Percentiles rank a stretch among this genome's conserved stretches.
phyloP scores from a whole-genome alignment of 257 asterid species.

The Nicotiana tomentosiformis region DNA sequence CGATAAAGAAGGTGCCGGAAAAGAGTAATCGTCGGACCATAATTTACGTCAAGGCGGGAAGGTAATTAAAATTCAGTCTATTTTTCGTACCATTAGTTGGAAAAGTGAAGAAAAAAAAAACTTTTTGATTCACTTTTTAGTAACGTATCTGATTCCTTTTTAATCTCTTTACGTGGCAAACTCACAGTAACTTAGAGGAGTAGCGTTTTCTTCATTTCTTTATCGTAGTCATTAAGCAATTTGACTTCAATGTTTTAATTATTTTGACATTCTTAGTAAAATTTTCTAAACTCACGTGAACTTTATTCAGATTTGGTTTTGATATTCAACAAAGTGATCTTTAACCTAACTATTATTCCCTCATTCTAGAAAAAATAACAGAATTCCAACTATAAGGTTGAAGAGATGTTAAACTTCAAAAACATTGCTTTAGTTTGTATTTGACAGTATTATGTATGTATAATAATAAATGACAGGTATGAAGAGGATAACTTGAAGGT shows the following conservation, averaged over 20 bases:
- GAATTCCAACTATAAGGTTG: background rate
- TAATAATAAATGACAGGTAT: constrained; percentile 36
- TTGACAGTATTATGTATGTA: background rate
- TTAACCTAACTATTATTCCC: background rate
- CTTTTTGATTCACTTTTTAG: constrained; percentile 10
- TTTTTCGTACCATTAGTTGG: background rate
- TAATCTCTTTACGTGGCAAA: background rate
- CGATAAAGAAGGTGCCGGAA: constrained; percentile 87
- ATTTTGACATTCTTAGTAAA: background rate
- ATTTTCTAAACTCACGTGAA: background rate
- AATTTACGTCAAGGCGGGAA: constrained; percentile 98
- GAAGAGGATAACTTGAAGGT: constrained; percentile 65
- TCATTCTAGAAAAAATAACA: background rate
- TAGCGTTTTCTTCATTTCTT: background rate
- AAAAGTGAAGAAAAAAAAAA: constrained; percentile 3
- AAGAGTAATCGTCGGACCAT: constrained; percentile 48
- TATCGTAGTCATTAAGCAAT: background rate
- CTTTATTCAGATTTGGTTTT: background rate
- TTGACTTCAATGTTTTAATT: background rate
- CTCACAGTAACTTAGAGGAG: background rate
- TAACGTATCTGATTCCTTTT: constrained; percentile 6
- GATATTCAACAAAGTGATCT: background rate
- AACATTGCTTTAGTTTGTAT: too few relatives aligned
- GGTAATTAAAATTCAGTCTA: constrained; percentile 36
- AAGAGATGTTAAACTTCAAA: background rate